A percentile compares a stretch with the other conserved stretches of the same genome.
Evolutionary conservation across 495 filamentous ascomycete species (phyloP).

Genomic region (Penicillium subrubescens): DNA sequence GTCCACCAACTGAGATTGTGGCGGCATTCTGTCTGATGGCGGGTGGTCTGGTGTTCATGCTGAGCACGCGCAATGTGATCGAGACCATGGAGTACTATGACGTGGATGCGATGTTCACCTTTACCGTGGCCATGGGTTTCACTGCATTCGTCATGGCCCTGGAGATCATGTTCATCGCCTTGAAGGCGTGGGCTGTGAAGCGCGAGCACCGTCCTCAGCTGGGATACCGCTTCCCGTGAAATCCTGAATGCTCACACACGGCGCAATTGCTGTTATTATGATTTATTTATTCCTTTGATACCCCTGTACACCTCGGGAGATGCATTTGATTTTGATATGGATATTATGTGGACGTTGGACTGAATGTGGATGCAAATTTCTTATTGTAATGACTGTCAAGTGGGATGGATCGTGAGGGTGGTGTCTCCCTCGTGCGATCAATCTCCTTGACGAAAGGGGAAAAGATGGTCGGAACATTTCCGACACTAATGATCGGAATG

Average conservation of each 20-base stretch:
- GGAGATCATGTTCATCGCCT: constrained; percentile 72
- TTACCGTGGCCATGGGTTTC: constrained; percentile 85
- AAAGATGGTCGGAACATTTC: background rate
- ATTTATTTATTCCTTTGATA: constrained; percentile 22
- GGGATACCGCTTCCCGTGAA: constrained; percentile 28
- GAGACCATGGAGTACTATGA: constrained; percentile 73
- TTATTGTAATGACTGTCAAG: background rate
- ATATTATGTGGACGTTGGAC: background rate
- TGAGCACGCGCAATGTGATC: constrained; percentile 76
- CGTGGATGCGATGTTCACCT: constrained; percentile 85
- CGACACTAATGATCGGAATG: constrained; percentile 6
- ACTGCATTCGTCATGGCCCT: constrained; percentile 86
- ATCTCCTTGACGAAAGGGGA: background rate
- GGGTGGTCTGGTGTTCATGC: constrained; percentile 92
- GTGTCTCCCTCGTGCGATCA: background rate
- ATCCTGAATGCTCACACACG: no score
- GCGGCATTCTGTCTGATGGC: constrained; percentile 83
- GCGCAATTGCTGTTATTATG: background rate
- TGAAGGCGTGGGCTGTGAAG: constrained; percentile 86
- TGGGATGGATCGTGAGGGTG: background rate
- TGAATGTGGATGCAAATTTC: background rate
- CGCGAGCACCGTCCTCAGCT: constrained; percentile 50
- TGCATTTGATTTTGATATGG: constrained; percentile 7
- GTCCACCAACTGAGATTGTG: constrained; percentile 89
- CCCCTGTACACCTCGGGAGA: constrained; percentile 27